A percentile compares a stretch with the other conserved stretches of the same genome.
Conservation (phyloP, 768 basidiomycete species). For the Termitomyces sp. region DNA sequence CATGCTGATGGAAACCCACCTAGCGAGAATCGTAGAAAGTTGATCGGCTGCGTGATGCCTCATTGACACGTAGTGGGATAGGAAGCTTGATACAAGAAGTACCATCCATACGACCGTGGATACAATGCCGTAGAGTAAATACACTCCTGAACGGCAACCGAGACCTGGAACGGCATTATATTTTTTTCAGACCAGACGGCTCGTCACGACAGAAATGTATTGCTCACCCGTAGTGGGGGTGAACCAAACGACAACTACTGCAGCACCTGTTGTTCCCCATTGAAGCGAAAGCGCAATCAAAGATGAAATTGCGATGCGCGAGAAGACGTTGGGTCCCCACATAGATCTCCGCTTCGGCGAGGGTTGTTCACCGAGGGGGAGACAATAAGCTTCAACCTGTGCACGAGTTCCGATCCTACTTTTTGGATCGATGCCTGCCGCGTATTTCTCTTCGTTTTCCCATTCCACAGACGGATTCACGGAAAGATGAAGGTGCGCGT, state of each 20-base stretch:
- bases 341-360: neutral
- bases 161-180: slow-evolving; percentile 16
- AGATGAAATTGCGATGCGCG: slow-evolving; percentile 16
- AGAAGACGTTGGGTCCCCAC: slow-evolving; percentile 16
- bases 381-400: slow-evolving; percentile 16
- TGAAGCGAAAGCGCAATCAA: slow-evolving; percentile 18
- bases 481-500: slow-evolving; percentile 10
- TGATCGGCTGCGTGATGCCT: neutral
- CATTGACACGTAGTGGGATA: slow-evolving; percentile 19
- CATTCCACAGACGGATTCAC: slow-evolving; percentile 14
- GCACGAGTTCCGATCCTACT: slow-evolving; percentile 15
- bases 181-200: neutral
- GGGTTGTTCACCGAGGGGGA: neutral
- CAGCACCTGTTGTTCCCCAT: slow-evolving; percentile 24
- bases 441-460: slow-evolving; percentile 10
- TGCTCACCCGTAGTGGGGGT: slow-evolving; percentile 20
- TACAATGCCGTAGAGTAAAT: slow-evolving; percentile 22
- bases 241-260: slow-evolving; percentile 19
- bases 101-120: slow-evolving; percentile 29
- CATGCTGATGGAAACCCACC: slow-evolving; percentile 16
- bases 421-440: neutral
- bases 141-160: slow-evolving; percentile 26
- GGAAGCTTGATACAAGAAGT: slow-evolving; percentile 22
- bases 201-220: neutral
- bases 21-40: slow-evolving; percentile 6